Conservation (phyloP, 805 yeast genomes). For the Saccharomycopsis malanga region DNA sequence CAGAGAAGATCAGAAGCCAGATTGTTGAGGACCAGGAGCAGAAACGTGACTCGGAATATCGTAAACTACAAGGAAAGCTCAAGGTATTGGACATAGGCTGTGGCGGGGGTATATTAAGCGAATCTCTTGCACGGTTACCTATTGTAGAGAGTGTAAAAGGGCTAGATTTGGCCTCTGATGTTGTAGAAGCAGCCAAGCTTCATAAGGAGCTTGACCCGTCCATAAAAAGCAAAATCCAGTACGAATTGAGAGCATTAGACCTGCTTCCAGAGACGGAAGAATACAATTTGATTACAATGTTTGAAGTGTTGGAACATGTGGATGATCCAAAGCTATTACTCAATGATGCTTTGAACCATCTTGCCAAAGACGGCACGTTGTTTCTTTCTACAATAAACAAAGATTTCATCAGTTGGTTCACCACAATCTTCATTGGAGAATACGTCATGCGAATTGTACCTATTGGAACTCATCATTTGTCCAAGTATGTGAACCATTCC, state of each 20-base stretch:
- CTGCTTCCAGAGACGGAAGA: slow-evolving; percentile 39
- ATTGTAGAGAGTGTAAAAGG: slow-evolving; percentile 63
- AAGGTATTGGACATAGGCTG: slow-evolving; percentile 86
- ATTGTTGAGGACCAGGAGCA: slow-evolving; percentile 45
- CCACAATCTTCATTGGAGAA: slow-evolving; percentile 90
- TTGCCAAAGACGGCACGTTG: slow-evolving; percentile 62
- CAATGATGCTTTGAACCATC: slow-evolving; percentile 55
- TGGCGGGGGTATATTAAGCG: slow-evolving; percentile 95
- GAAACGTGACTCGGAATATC: slow-evolving; percentile 34
- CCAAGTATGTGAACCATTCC: slow-evolving; percentile 75
- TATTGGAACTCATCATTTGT: slow-evolving; percentile 80
- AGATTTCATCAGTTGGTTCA: slow-evolving; percentile 79
- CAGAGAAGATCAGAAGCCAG: slow-evolving; percentile 41
- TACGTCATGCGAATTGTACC: slow-evolving; percentile 78
- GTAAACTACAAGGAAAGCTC: slow-evolving; percentile 31
- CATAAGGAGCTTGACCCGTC: slow-evolving; percentile 66
- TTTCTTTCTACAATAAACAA: slow-evolving; percentile 90
- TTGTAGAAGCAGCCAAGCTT: slow-evolving; percentile 65
- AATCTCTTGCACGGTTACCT: slow-evolving; percentile 73
- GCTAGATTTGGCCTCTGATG: slow-evolving; percentile 80
- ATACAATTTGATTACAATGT: slow-evolving; percentile 79
- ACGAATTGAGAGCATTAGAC: slow-evolving; percentile 58
- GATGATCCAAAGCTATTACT: slow-evolving; percentile 73
- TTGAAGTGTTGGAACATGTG: slow-evolving; percentile 95
- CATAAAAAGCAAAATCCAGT: slow-evolving; percentile 47